A percentile compares a stretch with the other conserved stretches of the same genome.
phyloP scores from a whole-genome alignment of 2,329 filamentous ascomycete genomes.

The Diatrype stigma region DNA sequence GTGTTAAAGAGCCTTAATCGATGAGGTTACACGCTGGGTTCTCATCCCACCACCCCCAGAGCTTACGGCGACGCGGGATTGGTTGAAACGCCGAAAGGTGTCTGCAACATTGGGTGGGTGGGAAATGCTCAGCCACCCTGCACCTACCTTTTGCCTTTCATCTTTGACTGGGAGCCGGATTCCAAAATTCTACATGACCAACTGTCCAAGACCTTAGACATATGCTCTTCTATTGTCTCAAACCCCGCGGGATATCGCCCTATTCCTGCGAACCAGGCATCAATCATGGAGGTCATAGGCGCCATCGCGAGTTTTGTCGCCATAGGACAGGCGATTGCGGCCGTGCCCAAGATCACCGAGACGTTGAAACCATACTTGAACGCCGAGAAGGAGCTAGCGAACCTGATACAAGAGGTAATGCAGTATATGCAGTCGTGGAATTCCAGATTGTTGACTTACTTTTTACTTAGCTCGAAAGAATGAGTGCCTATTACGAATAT shows the following conservation, averaged over 20 bases:
- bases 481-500: constrained; percentile 4
- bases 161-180: no score
- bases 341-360: constrained; percentile 9
- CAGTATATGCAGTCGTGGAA: not conserved
- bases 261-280: no score
- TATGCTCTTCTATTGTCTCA: no score
- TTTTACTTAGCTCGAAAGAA: constrained; percentile 2
- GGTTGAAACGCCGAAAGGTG: not conserved
- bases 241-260: no score
- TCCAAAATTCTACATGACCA: no score
- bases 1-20: no score
- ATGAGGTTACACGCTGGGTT: not conserved
- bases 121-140: not conserved
- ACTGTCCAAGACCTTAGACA: no score
- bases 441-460: not conserved
- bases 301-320: constrained; percentile 15
- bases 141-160: not conserved
- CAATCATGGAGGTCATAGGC: constrained; percentile 12
- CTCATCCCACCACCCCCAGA: no score
- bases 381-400: constrained; percentile 5
- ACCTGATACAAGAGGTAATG: constrained; percentile 9
- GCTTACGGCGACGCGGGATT: not conserved
- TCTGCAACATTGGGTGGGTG: not conserved
- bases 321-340: constrained; percentile 12
- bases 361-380: constrained; percentile 4